Evolutionary conservation across 257 asterid genomes (phyloP).

Genomic region (Asclepias syriaca): DNA sequence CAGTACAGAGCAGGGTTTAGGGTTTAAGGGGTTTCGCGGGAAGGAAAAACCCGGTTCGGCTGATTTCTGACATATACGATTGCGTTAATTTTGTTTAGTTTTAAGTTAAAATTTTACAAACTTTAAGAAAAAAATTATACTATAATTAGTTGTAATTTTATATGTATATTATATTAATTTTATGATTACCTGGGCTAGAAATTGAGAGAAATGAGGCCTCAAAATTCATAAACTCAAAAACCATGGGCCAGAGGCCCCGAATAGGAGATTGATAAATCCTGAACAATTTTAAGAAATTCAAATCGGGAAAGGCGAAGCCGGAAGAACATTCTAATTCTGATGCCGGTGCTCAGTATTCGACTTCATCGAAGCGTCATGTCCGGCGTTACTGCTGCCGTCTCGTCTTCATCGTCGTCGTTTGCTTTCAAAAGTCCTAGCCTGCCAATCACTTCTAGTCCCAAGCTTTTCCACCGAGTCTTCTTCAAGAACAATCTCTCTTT

Average conservation of each 20-base stretch:
- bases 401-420: constrained; percentile 25
- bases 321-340: background rate
- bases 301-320: background rate
- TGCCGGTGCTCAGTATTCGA: constrained; percentile 20
- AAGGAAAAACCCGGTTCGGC: background rate
- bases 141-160: too few relatives aligned
- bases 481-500: constrained; percentile 21
- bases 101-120: too few relatives aligned
- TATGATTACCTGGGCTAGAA: background rate
- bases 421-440: constrained; percentile 27
- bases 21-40: constrained; percentile 6
- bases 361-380: constrained; percentile 50
- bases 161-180: too few relatives aligned
- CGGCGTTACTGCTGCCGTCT: constrained; percentile 29
- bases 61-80: too few relatives aligned
- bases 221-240: background rate
- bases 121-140: too few relatives aligned
- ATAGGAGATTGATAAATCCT: background rate
- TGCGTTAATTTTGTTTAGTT: too few relatives aligned
- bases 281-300: too few relatives aligned
- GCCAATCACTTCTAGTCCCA: constrained; percentile 15
- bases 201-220: background rate
- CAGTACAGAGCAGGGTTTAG: background rate
- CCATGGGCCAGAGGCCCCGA: background rate
- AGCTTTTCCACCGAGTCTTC: constrained; percentile 18